These are phyloP conservation scores for Naganishia kalamii DNA, from an alignment of 768 basidiomycete genomes.

Conservation along the genomic window DNA sequence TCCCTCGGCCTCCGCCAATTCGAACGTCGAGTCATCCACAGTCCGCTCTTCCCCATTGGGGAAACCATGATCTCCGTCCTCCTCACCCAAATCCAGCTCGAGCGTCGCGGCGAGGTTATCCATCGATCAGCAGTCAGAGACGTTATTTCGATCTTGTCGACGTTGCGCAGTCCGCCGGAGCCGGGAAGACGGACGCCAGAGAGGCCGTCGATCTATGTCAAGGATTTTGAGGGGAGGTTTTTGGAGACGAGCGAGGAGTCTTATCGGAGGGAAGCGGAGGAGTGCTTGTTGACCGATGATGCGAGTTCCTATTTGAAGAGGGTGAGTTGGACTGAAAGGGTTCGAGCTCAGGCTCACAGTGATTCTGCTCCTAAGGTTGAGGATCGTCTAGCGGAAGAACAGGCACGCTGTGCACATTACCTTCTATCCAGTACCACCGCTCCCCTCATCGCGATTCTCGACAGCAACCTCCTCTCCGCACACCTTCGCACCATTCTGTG, in stretches of 20 bases:
- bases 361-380: conserved; percentile 57
- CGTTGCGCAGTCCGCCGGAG: conserved; percentile 50
- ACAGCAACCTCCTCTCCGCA: conserved; percentile 66
- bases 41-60: conserved; percentile 61
- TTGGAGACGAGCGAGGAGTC: conserved; percentile 70
- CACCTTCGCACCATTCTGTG: conserved; percentile 69
- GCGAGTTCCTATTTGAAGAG: conserved; percentile 72
- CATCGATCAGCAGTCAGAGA: conserved; percentile 85
- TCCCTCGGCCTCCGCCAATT: conserved; percentile 79
- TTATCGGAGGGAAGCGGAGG: conserved; percentile 68
- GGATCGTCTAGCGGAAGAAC: conserved; percentile 71
- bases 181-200: conserved; percentile 8
- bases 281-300: conserved; percentile 66
- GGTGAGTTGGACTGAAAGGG: conserved; percentile 52
- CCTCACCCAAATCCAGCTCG: conserved; percentile 76
- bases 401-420: conserved; percentile 77
- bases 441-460: conserved; percentile 67
- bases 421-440: conserved; percentile 66
- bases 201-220: conserved; percentile 62
- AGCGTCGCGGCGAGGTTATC: conserved; percentile 83
- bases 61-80: conserved; percentile 75
- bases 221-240: conserved; percentile 74
- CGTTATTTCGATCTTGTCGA: conserved; percentile 75
- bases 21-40: conserved; percentile 60
- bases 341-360: background rate